Percentiles rank a stretch among this genome's conserved stretches.
phyloP scores from a whole-genome alignment of 345 rosid species.

The Pugionium cornutum region DNA sequence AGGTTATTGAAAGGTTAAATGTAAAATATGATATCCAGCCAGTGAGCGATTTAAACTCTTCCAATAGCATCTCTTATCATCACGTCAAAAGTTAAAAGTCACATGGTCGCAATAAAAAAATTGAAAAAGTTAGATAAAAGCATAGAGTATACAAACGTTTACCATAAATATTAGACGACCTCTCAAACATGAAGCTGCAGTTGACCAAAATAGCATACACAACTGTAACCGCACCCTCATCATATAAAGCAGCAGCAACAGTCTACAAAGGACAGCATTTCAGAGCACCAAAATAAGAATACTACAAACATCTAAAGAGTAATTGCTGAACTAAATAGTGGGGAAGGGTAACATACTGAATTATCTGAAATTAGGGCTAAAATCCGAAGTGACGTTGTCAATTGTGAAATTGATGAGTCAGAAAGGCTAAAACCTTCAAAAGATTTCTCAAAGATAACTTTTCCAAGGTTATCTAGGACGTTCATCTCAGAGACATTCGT shows the following conservation, averaged over 20 bases:
- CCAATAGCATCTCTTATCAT: constrained; percentile 18
- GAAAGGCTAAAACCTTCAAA: constrained; percentile 84
- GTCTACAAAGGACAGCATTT: constrained; percentile 50
- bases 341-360: constrained; percentile 55
- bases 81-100: constrained; percentile 15
- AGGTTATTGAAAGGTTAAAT: constrained; percentile 16
- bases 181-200: constrained; percentile 88
- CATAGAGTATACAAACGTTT: constrained; percentile 33
- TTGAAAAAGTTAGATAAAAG: neutral
- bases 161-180: constrained; percentile 91
- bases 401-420: constrained; percentile 83
- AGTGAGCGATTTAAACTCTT: constrained; percentile 19
- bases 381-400: constrained; percentile 90
- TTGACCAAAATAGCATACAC: constrained; percentile 77
- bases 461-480: constrained; percentile 85
- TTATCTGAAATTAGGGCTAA: constrained; percentile 83
- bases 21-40: constrained; percentile 4
- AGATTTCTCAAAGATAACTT: constrained; percentile 71
- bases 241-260: constrained; percentile 79
- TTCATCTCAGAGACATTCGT: constrained; percentile 69
- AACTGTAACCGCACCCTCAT: constrained; percentile 82
- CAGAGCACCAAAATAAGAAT: constrained; percentile 18
- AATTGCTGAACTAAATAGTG: constrained; percentile 11
- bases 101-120: constrained; percentile 5
- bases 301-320: constrained; percentile 20